These are phyloP conservation scores for Xylaria sp. DNA, from an alignment of 2,329 filamentous ascomycete species.

Conservation along the genomic window DNA sequence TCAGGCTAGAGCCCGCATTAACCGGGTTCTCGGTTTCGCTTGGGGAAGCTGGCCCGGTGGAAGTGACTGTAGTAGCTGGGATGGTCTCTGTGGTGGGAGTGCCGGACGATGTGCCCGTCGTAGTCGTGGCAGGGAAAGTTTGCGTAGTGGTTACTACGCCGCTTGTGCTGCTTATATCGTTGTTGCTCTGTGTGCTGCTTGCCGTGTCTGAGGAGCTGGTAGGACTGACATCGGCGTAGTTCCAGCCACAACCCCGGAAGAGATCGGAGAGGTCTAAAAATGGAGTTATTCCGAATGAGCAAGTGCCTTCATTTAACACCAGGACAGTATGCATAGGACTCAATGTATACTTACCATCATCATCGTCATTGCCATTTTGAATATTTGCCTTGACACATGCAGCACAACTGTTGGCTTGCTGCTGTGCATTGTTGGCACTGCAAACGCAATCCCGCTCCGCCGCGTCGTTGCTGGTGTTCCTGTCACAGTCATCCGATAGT, in stretches of 20 bases:
- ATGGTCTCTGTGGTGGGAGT: constrained; percentile 8
- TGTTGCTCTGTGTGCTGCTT: constrained; percentile 13
- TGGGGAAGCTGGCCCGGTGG: constrained; percentile 7
- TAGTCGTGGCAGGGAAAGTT: constrained; percentile 8
- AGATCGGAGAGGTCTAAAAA: constrained; percentile 15
- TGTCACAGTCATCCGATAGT: constrained; percentile 21
- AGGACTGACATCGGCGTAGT: constrained; percentile 19
- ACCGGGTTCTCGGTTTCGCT: neutral
- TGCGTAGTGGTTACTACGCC: constrained; percentile 10
- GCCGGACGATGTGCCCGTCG: constrained; percentile 9
- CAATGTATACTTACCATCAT: constrained; percentile 18
- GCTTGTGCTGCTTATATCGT: neutral
- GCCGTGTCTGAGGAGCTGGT: constrained; percentile 9
- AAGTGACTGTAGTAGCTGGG: constrained; percentile 13
- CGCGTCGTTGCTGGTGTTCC: constrained; percentile 3
- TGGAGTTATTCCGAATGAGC: neutral
- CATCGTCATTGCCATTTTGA: neutral
- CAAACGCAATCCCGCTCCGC: constrained; percentile 24
- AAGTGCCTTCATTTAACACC: neutral
- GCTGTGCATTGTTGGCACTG: constrained; percentile 21
- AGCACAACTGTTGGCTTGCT: constrained; percentile 22
- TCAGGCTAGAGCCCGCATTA: constrained; percentile 4
- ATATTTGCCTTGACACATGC: constrained; percentile 26
- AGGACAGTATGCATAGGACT: neutral
- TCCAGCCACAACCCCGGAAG: constrained; percentile 22